phyloP scores from a whole-genome alignment of 352 stramenopile species.

The Phytopythium mirpurense region DNA sequence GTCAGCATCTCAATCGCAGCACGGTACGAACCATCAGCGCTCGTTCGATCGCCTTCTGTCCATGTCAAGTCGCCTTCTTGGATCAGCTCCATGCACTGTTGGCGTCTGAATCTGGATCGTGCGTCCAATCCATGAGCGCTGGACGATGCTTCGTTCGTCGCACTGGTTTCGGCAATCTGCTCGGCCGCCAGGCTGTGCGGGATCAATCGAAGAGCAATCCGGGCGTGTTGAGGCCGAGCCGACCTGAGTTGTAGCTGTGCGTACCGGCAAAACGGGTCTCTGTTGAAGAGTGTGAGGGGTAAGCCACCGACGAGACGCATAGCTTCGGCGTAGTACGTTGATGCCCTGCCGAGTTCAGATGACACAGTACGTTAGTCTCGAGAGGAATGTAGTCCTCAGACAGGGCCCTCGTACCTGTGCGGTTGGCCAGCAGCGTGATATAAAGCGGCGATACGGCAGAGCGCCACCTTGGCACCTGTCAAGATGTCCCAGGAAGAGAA shows the following conservation, averaged over 20 bases:
- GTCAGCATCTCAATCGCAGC: constrained; percentile 3
- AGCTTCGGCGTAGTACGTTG: constrained; percentile 51
- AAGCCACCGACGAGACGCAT: constrained; percentile 68
- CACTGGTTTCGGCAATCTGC: no score
- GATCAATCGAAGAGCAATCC: constrained; percentile 39
- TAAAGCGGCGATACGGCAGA: constrained; percentile 60
- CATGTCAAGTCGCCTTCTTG: constrained; percentile 4
- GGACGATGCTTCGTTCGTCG: background rate
- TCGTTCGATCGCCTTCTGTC: background rate
- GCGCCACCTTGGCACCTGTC: constrained; percentile 40
- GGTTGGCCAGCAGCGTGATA: constrained; percentile 44
- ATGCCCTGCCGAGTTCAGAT: constrained; percentile 21
- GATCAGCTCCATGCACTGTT: constrained; percentile 1
- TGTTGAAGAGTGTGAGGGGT: constrained; percentile 45
- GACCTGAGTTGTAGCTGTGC: constrained; percentile 55
- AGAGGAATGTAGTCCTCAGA: background rate
- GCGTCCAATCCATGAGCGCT: background rate
- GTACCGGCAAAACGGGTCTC: constrained; percentile 56
- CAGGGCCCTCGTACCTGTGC: constrained; percentile 27
- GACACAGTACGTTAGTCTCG: background rate
- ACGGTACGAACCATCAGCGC: background rate
- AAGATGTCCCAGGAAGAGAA: constrained; percentile 72
- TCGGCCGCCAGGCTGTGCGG: background rate
- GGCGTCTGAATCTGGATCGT: background rate
- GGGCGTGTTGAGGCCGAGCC: constrained; percentile 35